phyloP scores from a whole-genome alignment of 257 asterid genomes.

The Vinca minor region DNA sequence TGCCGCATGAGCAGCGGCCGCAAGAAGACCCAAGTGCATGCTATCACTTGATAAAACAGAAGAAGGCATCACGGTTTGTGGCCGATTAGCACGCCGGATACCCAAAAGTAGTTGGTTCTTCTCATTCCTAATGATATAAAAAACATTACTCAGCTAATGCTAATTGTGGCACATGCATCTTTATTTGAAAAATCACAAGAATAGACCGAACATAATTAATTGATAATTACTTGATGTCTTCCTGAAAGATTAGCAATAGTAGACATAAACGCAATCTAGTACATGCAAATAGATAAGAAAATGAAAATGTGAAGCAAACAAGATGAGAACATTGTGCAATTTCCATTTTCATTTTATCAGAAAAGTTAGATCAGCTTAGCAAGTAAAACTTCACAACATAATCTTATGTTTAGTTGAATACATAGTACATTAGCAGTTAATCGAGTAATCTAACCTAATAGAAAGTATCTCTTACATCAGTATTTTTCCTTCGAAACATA shows the following conservation, averaged over 20 bases:
- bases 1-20: slow-evolving; percentile 90
- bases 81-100: slow-evolving; percentile 63
- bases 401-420: neutral
- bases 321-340: neutral
- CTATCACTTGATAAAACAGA: slow-evolving; percentile 80
- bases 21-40: slow-evolving; percentile 83
- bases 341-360: neutral
- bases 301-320: neutral
- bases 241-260: neutral
- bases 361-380: neutral
- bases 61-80: slow-evolving; percentile 72
- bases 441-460: neutral
- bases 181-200: neutral
- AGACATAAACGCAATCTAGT: neutral
- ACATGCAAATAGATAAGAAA: neutral
- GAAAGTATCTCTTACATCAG: neutral
- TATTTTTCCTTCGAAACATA: neutral
- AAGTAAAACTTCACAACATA: neutral
- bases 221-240: neutral
- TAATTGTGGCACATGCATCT: neutral
- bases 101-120: slow-evolving; percentile 73
- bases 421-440: neutral
- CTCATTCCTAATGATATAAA: slow-evolving; percentile 46
- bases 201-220: neutral
- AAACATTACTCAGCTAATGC: neutral